phyloP scores from a whole-genome alignment of 2,329 filamentous ascomycete species.

The Botrytis hyacinthi region DNA sequence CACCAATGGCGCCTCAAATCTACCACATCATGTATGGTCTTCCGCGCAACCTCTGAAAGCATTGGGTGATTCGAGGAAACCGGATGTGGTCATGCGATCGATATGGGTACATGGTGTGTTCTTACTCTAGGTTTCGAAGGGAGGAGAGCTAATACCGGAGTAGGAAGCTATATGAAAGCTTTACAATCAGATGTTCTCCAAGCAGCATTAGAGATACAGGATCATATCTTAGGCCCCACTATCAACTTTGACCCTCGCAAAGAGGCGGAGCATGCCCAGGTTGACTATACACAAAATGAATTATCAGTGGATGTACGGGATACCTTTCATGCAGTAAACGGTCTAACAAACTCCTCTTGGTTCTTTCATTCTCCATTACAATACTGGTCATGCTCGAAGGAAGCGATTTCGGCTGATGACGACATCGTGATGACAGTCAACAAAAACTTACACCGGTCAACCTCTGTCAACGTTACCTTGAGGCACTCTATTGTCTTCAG shows the following conservation, averaged over 20 bases:
- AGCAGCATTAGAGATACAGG: conserved; percentile 67
- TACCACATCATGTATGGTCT: conserved; percentile 81
- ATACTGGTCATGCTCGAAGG: conserved; percentile 71
- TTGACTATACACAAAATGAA: conserved; percentile 27
- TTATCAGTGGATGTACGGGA: conserved; percentile 46
- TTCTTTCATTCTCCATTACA: conserved; percentile 80
- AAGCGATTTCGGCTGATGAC: conserved; percentile 55
- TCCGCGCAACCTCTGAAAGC: conserved; percentile 63
- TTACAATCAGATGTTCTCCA: conserved; percentile 63
- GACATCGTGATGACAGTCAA: conserved; percentile 71
- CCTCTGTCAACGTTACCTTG: conserved; percentile 70
- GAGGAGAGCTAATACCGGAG: conserved; percentile 21
- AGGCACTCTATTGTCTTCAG: conserved; percentile 79
- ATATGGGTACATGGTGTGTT: conserved; percentile 70
- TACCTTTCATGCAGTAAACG: conserved; percentile 57
- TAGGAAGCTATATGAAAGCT: conserved; percentile 69
- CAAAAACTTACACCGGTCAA: conserved; percentile 56
- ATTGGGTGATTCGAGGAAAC: conserved; percentile 45
- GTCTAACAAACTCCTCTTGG: conserved; percentile 63
- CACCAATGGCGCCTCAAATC: conserved; percentile 65
- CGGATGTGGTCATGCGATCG: conserved; percentile 78
- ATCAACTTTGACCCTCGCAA: conserved; percentile 53
- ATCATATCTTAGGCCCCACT: conserved; percentile 63
- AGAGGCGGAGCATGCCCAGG: conserved; percentile 24
- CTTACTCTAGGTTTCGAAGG: not conserved